Evolutionary conservation across 1,284 basidiomycete genomes (phyloP).

Genomic region (Cryptococcus jaspeensis): DNA sequence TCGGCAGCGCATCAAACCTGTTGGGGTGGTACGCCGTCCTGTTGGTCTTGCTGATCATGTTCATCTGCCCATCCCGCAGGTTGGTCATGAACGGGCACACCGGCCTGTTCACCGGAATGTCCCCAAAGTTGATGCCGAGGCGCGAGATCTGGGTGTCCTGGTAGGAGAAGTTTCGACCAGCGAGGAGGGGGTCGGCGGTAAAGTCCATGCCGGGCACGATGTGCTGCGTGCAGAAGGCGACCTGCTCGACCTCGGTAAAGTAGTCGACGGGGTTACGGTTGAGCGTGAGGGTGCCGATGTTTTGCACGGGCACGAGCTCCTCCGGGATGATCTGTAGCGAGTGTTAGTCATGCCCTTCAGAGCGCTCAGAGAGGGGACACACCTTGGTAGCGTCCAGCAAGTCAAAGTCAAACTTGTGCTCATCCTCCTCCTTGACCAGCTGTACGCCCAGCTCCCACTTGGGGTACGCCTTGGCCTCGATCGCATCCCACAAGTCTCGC

Average conservation of each 20-base stretch:
- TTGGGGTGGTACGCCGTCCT: constrained; percentile 68
- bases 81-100: constrained; percentile 75
- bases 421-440: constrained; percentile 66
- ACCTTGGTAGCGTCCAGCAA: constrained; percentile 77
- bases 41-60: constrained; percentile 61
- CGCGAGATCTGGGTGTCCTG: constrained; percentile 74
- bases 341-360: neutral
- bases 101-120: constrained; percentile 76
- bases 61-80: constrained; percentile 68
- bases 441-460: constrained; percentile 78
- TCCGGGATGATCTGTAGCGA: constrained; percentile 64
- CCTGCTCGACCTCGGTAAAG: constrained; percentile 78
- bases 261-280: constrained; percentile 63
- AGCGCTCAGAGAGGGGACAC: neutral
- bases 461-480: constrained; percentile 64
- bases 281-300: constrained; percentile 72
- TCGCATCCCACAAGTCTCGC: constrained; percentile 74
- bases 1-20: constrained; percentile 57
- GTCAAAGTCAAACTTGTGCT: constrained; percentile 63
- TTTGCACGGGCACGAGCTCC: constrained; percentile 68
- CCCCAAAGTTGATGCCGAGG: constrained; percentile 60
- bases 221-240: constrained; percentile 76
- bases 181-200: constrained; percentile 76
- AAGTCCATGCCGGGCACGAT: constrained; percentile 78
- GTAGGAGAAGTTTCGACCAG: constrained; percentile 79